Evolutionary conservation across 106 monocot species (phyloP), one percentile per base, ranked within the genome.

Genomic region (Hemerocallis citrina): DNA sequence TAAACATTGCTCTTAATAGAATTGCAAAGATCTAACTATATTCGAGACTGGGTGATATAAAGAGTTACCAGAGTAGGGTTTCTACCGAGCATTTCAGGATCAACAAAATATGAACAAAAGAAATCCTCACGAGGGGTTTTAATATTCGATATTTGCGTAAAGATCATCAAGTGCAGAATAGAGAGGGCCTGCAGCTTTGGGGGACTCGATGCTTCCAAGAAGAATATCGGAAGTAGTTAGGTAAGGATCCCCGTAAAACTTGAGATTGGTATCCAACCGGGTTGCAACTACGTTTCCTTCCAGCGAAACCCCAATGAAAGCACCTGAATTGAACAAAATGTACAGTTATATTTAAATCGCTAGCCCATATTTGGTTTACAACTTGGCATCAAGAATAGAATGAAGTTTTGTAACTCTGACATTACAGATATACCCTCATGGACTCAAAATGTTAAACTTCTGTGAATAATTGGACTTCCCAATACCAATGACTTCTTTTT

Each of bases 241-340:
- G 50, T 91, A 91, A 12, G 91, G 79, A 71, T 91, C 82, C 2
- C 91, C 91, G 23, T 86, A 91, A 55, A 91, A 91, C 43, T 74
- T 41, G 31, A 79, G 48, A 59, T 86, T 91, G 17, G 82, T 63
- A 34, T 91, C 82, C 71, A 60, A 62, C 40, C 85, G 66, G 0
- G 82, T 86, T 31, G 67, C 52, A 7, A 91, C 79, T 6, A 91
- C 9, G 52, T 85, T 91, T 0, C 91, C 91, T 44, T 91, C 82
- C n/a, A 83, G 64, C 15, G 91, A 91, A 13, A 83, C 82, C 35
- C 86, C 91, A 19, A 86, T 42, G 77, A 91, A 91, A 34, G 82
- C 91, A 86, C 85, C 86, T 86, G 59, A 28, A 25, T 39, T 41
- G 54, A 54, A 32, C n/a, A 54, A 54, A 32, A 54, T 31, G 5